Percentiles rank a stretch among this genome's conserved stretches.
Conservation (phyloP, 257 asterid species). For the Solanum habrochaites region DNA sequence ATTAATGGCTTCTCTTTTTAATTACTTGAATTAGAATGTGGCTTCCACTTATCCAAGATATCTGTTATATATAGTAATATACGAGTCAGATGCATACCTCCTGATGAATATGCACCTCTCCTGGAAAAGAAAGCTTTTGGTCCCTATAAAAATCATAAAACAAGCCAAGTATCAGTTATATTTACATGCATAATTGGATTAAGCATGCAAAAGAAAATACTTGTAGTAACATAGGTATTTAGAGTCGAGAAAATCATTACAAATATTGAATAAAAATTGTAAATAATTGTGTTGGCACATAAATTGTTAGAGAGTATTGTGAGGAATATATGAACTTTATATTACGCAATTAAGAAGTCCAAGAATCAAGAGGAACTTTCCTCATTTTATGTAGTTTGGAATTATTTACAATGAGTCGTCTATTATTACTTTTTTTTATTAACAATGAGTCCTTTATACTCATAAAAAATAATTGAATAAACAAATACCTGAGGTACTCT, state of each 20-base stretch:
- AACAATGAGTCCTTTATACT: not conserved
- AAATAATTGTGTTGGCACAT: not conserved
- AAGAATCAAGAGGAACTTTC: not conserved
- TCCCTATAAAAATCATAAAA: conserved; percentile 34
- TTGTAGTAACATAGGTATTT: not conserved
- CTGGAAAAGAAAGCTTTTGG: conserved; percentile 63
- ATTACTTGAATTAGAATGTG: not conserved
- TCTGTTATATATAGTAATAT: not conserved
- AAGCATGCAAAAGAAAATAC: not conserved
- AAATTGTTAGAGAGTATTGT: not conserved
- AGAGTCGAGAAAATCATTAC: not conserved
- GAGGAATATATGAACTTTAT: not conserved
- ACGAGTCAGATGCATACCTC: conserved; percentile 40
- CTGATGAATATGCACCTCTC: conserved; percentile 39
- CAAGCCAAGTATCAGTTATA: not conserved
- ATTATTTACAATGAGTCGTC: not conserved
- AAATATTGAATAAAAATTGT: not conserved
- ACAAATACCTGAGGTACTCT: not conserved
- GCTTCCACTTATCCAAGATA: not conserved
- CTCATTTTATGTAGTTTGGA: not conserved
- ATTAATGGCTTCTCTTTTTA: not conserved
- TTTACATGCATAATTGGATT: not conserved
- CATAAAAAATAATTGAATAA: not conserved
- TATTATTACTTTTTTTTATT: not conserved
- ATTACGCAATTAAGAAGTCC: not conserved